A percentile compares a stretch with the other conserved stretches of the same genome.
Evolutionary conservation across 768 basidiomycete species (phyloP).

Genomic region (Lactifluus volemus): DNA sequence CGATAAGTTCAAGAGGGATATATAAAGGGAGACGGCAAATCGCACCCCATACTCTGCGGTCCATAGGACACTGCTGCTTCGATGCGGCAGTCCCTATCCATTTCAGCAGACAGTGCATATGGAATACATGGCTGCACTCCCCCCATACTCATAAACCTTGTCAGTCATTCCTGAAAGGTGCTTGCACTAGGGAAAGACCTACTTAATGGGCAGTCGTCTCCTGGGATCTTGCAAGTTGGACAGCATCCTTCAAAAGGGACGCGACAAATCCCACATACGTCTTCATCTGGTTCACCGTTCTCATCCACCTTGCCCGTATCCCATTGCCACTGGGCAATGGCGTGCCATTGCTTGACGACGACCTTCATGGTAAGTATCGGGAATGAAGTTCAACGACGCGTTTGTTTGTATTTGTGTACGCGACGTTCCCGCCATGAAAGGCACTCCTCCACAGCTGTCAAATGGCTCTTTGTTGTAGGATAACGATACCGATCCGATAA

Average conservation of each 20-base stretch:
- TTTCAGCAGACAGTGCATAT: constrained; percentile 96
- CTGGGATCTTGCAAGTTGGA: constrained; percentile 92
- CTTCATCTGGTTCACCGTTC: constrained; percentile 54
- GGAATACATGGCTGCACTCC: constrained; percentile 94
- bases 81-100: constrained; percentile 88
- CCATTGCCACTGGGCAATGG: constrained; percentile 88
- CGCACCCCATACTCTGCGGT: constrained; percentile 86
- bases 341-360: constrained; percentile 76
- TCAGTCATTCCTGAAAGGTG: neutral
- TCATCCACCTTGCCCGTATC: constrained; percentile 40
- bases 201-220: constrained; percentile 93
- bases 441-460: too few species aligned
- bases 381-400: constrained; percentile 9
- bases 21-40: constrained; percentile 7
- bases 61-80: constrained; percentile 99
- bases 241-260: constrained; percentile 92
- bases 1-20: neutral
- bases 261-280: constrained; percentile 82
- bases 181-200: constrained; percentile 25
- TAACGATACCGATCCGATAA: too few species aligned
- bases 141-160: constrained; percentile 70
- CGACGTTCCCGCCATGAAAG: neutral
- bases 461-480: too few species aligned
- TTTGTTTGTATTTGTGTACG: constrained; percentile 20
- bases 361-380: constrained; percentile 55